A percentile compares a stretch with the other conserved stretches of the same genome.
phyloP scores from a whole-genome alignment of 2,329 filamentous ascomycete genomes.

The Fusarium succisae region DNA sequence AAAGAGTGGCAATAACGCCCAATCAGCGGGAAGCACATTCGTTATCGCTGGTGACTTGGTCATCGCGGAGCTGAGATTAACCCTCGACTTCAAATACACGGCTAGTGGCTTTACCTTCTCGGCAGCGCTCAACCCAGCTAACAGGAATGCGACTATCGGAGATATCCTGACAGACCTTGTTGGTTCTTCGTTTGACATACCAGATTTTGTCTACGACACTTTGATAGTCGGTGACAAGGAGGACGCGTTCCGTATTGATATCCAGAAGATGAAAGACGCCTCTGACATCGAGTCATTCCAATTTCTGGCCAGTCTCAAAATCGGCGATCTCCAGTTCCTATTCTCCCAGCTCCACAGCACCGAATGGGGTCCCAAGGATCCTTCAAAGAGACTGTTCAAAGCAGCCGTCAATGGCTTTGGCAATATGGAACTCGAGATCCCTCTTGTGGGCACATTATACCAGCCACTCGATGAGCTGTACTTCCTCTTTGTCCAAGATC shows the following conservation, averaged over 20 bases:
- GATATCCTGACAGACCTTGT: constrained; percentile 12
- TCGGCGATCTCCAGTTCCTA: constrained; percentile 2
- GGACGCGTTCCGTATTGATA: constrained; percentile 1
- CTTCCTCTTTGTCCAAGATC: background rate
- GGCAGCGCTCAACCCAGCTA: background rate
- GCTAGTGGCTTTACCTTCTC: background rate
- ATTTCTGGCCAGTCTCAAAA: constrained; percentile 16
- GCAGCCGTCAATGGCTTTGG: background rate
- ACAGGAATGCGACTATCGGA: constrained; percentile 2
- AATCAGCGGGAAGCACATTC: background rate
- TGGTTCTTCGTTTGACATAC: constrained; percentile 8
- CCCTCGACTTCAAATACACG: constrained; percentile 14
- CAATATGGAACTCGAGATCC: background rate
- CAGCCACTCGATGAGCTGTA: background rate
- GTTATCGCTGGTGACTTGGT: constrained; percentile 29
- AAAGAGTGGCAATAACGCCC: background rate
- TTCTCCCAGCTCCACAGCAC: constrained; percentile 26
- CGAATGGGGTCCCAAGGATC: constrained; percentile 3
- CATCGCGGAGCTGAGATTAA: constrained; percentile 12
- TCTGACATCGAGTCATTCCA: constrained; percentile 11
- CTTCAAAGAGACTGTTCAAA: constrained; percentile 35
- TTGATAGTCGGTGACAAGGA: background rate
- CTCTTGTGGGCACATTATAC: background rate
- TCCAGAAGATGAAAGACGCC: background rate
- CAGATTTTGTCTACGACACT: constrained; percentile 13